Evolutionary conservation across 345 rosid genomes (phyloP), one percentile per base, ranked within the genome.

Genomic region (Euphorbia tirucalli): DNA sequence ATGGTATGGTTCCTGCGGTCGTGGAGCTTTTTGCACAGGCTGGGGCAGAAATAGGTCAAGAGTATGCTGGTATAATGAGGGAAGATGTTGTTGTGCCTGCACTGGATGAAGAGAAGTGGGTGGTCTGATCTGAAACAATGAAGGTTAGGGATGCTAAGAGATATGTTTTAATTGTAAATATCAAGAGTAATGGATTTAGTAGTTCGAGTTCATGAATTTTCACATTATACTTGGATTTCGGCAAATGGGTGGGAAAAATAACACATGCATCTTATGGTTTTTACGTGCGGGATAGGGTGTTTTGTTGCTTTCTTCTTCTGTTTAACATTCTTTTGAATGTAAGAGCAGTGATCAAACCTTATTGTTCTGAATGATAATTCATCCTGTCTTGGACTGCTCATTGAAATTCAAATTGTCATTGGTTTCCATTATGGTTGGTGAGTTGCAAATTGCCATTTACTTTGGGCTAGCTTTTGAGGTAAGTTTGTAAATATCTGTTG

Each of bases 11-110:
- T 72, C 86, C 86, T 3, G 88, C 85, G 1, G 86, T 69, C 0
- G 84, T 86, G 69, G 88, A 86, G 67, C 78, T 86, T 5, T 86
- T 79, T 69, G 73, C 81, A 32, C 88, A 77, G 70, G 88, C 85
- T 13, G 88, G 90, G 15, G 88, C 85, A 35, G 61, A 28, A 5
- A 69, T 84, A 48, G 74, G 80, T 49, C 69, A 68, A 54, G 35
- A 77, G 44, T 83, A 84, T 37, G 57, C 66, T 7, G 69, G 75
- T 31, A 25, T 83, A 72, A 83, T 74, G 83, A 78, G 84, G 74
- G 80, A 73, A 72, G 87, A 83, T 57, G 70, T 84, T 8, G 74
- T 72, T 0, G 75, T 79, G 43, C 90, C 85, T 4, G 75, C 67
- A 46, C 21, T 57, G 67, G 77, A 77, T 28, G 89, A 84, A 84